Base-by-base conservation (phyloP, 2,329 filamentous ascomycete genomes). In the Juglanconis sp. region DNA sequence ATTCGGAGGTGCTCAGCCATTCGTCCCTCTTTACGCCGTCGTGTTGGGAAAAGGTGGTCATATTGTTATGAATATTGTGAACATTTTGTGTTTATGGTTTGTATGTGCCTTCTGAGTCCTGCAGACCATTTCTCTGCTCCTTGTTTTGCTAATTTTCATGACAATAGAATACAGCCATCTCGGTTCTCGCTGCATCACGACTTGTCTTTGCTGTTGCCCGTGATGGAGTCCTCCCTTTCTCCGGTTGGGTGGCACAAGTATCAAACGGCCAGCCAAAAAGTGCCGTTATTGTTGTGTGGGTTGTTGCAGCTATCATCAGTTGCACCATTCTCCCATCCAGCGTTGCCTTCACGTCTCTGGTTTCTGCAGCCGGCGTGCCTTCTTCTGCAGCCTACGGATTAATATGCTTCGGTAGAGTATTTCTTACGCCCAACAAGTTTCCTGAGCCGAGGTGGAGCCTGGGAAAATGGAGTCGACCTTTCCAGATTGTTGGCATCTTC, bases 181-280 rank as follows among this genome's bases (percentile, higher is more conserved):
- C 83, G 24, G 79, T 85, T 49, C 77, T 85, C 11, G 84, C 83
- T 7, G 81, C 81, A 13, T 86, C 83, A 4, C 79, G 84, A n/a
- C 76, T 86, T 2, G 83, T 87, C 64, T 87, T 85, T 68, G 84
- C 84, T 47, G 83, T 87, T 4, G 84, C 84, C 34, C 78, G 84
- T 50, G 84, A 87, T 66, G 82, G 83, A 40, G 82, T 87, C 24
- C 73, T 87, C 3, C 84, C 84, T 0, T 85, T 80, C 70, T 85
- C 83, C 1, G 67, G 76, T 38, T 85, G 83, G 81, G 84, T 86
- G 48, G 80, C 82, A 4, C 70, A 75, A 17, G 82, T 87, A 2
- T 70, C 77, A 8, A 73, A 78, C 31, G 84, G 83, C 55, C 83
- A 86, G 63, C 85, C 85, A 0, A 78, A 79, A 13, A 86, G 87